Percentiles rank a stretch among this genome's conserved stretches.
These are phyloP conservation scores for Athelia sp. DNA, from an alignment of 1,284 basidiomycete genomes.

Conservation along the genomic window DNA sequence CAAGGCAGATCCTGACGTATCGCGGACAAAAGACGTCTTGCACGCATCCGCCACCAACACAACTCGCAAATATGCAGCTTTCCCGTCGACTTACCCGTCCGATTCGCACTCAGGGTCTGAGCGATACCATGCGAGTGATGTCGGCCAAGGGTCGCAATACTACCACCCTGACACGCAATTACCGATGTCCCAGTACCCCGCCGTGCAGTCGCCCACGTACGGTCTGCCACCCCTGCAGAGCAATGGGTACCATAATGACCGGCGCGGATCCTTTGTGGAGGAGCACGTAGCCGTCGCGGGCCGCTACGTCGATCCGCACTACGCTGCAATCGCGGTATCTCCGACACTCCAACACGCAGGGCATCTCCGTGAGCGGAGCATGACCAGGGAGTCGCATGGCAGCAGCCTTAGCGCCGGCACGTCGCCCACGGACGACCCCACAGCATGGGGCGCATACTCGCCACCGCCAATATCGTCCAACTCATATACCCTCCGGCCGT, in stretches of 20 bases:
- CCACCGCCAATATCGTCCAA: not conserved
- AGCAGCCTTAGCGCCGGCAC: not conserved
- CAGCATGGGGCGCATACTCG: not conserved
- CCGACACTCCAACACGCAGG: not conserved
- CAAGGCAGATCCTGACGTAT: slow-evolving; percentile 14
- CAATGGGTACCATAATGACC: not conserved
- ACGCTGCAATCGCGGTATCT: not conserved
- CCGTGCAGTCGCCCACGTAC: slow-evolving; percentile 19
- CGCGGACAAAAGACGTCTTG: slow-evolving; percentile 20
- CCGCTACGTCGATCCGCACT: not conserved
- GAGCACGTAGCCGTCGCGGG: not conserved
- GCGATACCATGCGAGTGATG: slow-evolving; percentile 14
- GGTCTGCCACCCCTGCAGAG: slow-evolving; percentile 23
- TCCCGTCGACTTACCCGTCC: slow-evolving; percentile 35
- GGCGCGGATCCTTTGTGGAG: not conserved
- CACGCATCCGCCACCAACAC: slow-evolving; percentile 21
- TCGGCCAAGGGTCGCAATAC: slow-evolving; percentile 15
- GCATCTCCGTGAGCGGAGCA: not conserved
- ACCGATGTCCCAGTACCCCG: slow-evolving; percentile 18
- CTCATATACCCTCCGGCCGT: not conserved
- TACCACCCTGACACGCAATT: slow-evolving; percentile 16
- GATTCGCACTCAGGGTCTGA: slow-evolving; percentile 7
- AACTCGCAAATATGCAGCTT: slow-evolving; percentile 51
- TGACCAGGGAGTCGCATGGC: too few species aligned
- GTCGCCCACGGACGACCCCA: not conserved